Base-by-base conservation (phyloP, 371 early-diverging fungal species). In the Nematocida parisii region DNA sequence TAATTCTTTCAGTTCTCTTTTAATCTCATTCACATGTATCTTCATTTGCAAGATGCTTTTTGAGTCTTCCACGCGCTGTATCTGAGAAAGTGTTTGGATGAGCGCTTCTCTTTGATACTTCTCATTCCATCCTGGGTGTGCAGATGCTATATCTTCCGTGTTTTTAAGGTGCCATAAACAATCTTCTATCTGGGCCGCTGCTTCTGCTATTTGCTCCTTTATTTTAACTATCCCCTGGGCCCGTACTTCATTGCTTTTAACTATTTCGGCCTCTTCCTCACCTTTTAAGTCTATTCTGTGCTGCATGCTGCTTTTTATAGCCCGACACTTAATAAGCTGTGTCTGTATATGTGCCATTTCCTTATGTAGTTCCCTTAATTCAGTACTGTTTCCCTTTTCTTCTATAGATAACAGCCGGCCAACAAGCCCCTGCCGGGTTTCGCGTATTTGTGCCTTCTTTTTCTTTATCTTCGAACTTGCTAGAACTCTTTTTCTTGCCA, bases 261-360 rank as follows among this genome's bases (percentile, higher is more conserved):
- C 42, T 22, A 11, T 27, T 64, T 64, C 18, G 1, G 33, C 64
- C 24, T 61, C 24, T 64, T 64, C 44, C 42, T 54, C 72, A 24
- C 40, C 50, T 45, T 73, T 61, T 61, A 27, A 47, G 33, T 58
- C 27, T 84, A 90, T 90, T 86, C 89, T 84, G 5, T 89, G 89
- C 57, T 90, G 89, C 47, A 91, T 74, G 20, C 89, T 89, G 66
- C 87, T 89, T 70, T 88, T 89, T n/a, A 87, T 72, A 85, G 86
- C 83, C 93, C 93, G 68, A 39, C 66, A 71, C 44, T 58, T 71
- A 85, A 77, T 93, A 91, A 86, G 90, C 95, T 3, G 89, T 88
- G 71, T 93, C 93, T 5, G 93, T 92, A 73, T 95, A 94, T 20
- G 90, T 90, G 84, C 93, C 91, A 86, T 95, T 94, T 82, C 92